Percentiles rank a stretch among this genome's conserved stretches.
Evolutionary conservation across 331 rosid species (phyloP).

Genomic region (Quercus lobata): DNA sequence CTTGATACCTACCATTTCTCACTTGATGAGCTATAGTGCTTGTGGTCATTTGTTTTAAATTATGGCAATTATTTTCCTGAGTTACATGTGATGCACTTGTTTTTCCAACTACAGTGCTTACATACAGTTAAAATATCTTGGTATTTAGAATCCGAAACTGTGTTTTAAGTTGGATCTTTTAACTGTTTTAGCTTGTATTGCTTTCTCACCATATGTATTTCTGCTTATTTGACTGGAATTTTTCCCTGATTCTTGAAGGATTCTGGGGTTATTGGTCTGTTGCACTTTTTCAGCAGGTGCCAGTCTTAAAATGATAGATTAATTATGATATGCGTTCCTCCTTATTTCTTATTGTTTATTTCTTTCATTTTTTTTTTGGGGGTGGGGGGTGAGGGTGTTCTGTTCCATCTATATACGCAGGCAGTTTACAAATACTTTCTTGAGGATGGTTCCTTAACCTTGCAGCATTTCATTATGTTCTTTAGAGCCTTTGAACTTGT

Average conservation of each 20-base stretch:
- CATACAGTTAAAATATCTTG: not conserved
- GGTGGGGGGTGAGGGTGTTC: not conserved
- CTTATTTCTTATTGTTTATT: too few relatives aligned
- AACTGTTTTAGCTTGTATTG: not conserved
- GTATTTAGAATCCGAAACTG: not conserved
- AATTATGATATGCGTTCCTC: too few relatives aligned
- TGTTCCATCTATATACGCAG: constrained; percentile 18
- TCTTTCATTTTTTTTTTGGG: not conserved
- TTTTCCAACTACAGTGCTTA: too few relatives aligned
- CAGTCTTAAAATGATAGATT: not conserved
- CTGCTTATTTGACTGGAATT: not conserved
- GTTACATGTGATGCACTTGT: not conserved
- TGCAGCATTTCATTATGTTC: constrained; percentile 69
- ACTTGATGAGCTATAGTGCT: too few relatives aligned
- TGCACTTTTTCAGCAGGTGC: constrained; percentile 69
- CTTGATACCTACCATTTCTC: too few relatives aligned
- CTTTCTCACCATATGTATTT: not conserved
- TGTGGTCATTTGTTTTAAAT: too few relatives aligned
- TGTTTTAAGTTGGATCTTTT: not conserved
- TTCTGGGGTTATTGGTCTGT: constrained; percentile 76
- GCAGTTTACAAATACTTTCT: constrained; percentile 61
- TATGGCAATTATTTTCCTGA: not conserved
- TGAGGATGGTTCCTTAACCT: constrained; percentile 45
- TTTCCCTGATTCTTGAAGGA: constrained; percentile 40
- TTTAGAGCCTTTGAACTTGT: constrained; percentile 63